Conservation (phyloP, 2,329 filamentous ascomycete genomes). For the Xylariomycetidae sp. region DNA sequence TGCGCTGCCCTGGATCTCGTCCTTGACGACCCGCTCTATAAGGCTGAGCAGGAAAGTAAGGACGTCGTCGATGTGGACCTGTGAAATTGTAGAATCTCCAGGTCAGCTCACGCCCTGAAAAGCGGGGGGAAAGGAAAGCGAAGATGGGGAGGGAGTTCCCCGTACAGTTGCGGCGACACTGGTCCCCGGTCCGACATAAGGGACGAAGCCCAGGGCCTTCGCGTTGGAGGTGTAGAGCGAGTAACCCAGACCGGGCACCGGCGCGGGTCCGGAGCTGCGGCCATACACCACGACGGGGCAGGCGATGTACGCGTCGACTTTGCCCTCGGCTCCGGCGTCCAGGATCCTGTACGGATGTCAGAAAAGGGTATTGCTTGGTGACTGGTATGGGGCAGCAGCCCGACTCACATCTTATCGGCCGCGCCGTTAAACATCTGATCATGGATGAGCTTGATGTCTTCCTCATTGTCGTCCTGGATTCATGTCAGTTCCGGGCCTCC, state of each 20-base stretch:
- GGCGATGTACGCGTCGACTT: not conserved
- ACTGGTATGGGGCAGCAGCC: too few species aligned
- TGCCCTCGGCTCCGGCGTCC: not conserved
- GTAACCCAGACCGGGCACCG: not conserved
- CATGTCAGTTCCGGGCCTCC: too few species aligned
- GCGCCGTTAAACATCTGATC: conserved; percentile 1
- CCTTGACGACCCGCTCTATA: too few species aligned
- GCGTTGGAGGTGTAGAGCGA: not conserved
- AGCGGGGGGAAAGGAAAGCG: too few species aligned
- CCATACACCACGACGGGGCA: not conserved
- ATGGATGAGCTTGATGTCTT: conserved; percentile 1
- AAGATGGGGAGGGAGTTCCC: too few species aligned
- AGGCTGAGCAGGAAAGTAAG: too few species aligned
- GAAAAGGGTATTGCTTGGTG: too few species aligned
- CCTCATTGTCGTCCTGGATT: conserved; percentile 1
- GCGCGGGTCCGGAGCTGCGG: not conserved
- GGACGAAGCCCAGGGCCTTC: not conserved
- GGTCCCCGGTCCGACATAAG: conserved; percentile 1
- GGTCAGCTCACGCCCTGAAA: too few species aligned
- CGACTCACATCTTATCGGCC: not conserved
- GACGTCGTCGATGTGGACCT: too few species aligned
- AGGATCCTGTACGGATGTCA: not conserved
- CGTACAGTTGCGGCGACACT: not conserved
- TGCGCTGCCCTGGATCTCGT: too few species aligned
- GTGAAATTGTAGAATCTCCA: too few species aligned